Evolutionary conservation across 2,329 filamentous ascomycete genomes (phyloP), one percentile per base, ranked within the genome.

Genomic region (Alternaria tenuissima): DNA sequence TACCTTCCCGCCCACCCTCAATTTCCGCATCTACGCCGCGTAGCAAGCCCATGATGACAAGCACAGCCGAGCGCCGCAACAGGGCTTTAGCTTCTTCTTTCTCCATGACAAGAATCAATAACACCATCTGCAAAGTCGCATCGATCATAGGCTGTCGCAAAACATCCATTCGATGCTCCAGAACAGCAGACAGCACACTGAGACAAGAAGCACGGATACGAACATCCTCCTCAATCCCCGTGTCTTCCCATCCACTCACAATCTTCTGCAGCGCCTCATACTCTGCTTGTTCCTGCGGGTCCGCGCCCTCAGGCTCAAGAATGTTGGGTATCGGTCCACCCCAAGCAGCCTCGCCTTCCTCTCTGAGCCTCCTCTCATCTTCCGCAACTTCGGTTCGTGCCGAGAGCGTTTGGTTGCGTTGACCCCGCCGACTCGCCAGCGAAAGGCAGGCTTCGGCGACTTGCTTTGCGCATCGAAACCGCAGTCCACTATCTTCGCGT

Each of bases 151-250:
- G 48, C 41, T 77, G 71, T 12, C 87, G 81, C 26, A 79, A 47
- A 16, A 88, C 68, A 7, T 79, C 74, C 0, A 86, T 73, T 22
- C 70, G 63, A 1, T 86, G 85, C 26, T 92, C 89, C 26, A 92
- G 76, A 0, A 83, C 82, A 1, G 79, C 79, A 0, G 86, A 85
- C 43, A 93, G 81, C 47, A 93, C 84, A 5, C 89, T 90, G 7
- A 93, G 75, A 4, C 90, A 88, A 22, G 90, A 92, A 14, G 89
- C 81, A 1, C 91, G 86, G 66, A 93, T 85, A 4, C 91, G 84
- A 12, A 92, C 81, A 70, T 93, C 90, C 73, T 93, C 90, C 59
- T 84, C 84, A 0, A 76, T 61, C 0, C 88, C 89, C 57, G 87
- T 88, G 62, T 88, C 85, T 65, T 89, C 84, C 90, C 90, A 92